Percentiles rank a stretch among this genome's conserved stretches.
These are phyloP conservation scores for Batkoa obscura DNA, from an alignment of 371 early-diverging fungal genomes.

Conservation along the genomic window DNA sequence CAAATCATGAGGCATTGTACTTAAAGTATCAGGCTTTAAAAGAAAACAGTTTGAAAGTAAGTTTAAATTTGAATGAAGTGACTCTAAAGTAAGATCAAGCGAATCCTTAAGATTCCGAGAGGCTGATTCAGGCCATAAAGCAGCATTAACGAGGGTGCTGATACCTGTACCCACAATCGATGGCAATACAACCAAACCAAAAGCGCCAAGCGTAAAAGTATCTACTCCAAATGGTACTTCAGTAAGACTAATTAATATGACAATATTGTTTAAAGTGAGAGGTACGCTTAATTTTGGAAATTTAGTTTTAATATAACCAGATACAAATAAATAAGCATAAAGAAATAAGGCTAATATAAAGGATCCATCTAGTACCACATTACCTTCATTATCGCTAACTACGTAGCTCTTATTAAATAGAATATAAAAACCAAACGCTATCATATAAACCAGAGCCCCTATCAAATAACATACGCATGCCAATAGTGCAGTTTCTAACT, in stretches of 20 bases:
- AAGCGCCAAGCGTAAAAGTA: neutral
- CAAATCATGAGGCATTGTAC: neutral
- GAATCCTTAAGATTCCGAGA: neutral
- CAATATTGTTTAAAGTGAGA: neutral
- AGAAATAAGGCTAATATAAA: constrained; percentile 1
- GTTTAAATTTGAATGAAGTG: neutral
- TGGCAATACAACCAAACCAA: neutral
- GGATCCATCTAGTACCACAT: neutral
- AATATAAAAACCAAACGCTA: neutral
- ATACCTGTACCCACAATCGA: neutral
- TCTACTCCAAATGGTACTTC: neutral
- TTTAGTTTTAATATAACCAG: constrained; percentile 1
- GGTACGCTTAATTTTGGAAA: neutral
- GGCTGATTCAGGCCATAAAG: constrained; percentile 4
- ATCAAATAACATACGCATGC: neutral
- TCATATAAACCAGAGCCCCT: neutral
- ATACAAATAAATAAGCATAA: neutral
- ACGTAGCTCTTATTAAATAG: neutral
- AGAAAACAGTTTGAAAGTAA: neutral
- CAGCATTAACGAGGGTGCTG: neutral
- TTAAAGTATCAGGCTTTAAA: neutral
- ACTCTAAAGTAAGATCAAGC: neutral
- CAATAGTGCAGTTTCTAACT: neutral
- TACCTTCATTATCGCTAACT: neutral
- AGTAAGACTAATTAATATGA: neutral